Evolutionary conservation across 2,329 filamentous ascomycete genomes (phyloP).

Genomic region (Penicillium sp.): DNA sequence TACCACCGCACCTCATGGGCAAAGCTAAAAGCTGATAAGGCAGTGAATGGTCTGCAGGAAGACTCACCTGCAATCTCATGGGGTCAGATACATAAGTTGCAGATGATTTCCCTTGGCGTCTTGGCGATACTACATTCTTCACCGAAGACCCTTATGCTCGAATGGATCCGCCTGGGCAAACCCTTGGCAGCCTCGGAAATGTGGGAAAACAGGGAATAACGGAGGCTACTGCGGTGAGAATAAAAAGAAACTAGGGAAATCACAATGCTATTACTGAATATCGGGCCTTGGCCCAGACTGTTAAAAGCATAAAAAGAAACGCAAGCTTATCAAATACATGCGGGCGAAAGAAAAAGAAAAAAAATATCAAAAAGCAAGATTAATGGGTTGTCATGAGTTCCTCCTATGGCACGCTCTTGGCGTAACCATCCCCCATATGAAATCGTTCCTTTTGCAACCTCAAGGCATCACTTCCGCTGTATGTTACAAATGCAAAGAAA

Average conservation of each 20-base stretch:
- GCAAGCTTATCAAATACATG: conserved; percentile 26
- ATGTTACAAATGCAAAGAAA: conserved; percentile 35
- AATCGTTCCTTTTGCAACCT: conserved; percentile 27
- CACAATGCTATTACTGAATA: conserved; percentile 13
- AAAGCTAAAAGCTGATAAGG: conserved; percentile 1
- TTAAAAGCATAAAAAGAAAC: conserved; percentile 3
- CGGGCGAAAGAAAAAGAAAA: conserved; percentile 12
- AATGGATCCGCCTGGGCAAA: not conserved
- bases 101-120: conserved; percentile 16
- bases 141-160: conserved; percentile 2
- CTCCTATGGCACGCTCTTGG: conserved; percentile 5
- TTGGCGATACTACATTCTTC: conserved; percentile 10
- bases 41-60: not conserved
- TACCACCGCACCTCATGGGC: not conserved
- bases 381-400: conserved; percentile 20
- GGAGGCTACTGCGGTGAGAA: not conserved
- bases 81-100: not conserved
- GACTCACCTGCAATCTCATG: not conserved
- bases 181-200: not conserved
- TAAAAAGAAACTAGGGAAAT: conserved; percentile 1
- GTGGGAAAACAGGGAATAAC: not conserved
- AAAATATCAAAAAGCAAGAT: conserved; percentile 17
- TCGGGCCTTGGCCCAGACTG: conserved; percentile 9
- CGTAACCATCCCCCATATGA: conserved; percentile 7
- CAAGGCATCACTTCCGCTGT: conserved; percentile 30